Base-by-base conservation (phyloP, 2,329 filamentous ascomycete genomes). In the Penicillium sp. region DNA sequence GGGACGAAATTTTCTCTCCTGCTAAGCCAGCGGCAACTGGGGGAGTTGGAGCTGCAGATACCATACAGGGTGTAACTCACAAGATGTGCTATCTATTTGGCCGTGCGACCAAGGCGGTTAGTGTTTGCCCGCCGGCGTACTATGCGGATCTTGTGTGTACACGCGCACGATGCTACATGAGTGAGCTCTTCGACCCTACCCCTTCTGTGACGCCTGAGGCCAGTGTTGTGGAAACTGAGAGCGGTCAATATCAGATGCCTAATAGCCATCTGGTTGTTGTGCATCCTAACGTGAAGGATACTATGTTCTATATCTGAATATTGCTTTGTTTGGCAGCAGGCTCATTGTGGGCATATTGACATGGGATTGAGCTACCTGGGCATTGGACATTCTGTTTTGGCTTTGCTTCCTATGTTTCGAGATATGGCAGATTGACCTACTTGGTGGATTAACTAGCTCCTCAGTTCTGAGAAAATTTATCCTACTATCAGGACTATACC, bases 121-220 rank as follows among this genome's bases (percentile, higher is more conserved):
- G 89, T 69, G 86, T 96, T 65, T 95, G 90, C 67, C 91, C 92
- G 0, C 91, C 92, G 0, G 92, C 92, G 0, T 96, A 96, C 79
- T 96, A 96, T 42, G 7, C 39, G 39, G 7, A 42, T 42, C 39
- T 42, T 31, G 84, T 94, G 1, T 95, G 91, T 71, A 90, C 91
- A 63, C 84, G 92, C 2, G 89, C 90, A 0, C 17, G 7, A 42
- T 14, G 7, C 14, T 94, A 96, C 71, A 81, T 94, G 1, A 84
- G 85, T 25, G 81, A 85, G 28, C 79, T 85, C 17, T 88, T 90
- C 64, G 39, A 12, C n/a, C 39, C 39, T 6, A 42, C 3, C 39
- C 2, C 39, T 14, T 42, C 39, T 42, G 39, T 14, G 34, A 42
- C 39, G 10, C 39, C 39, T 6, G 39, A 42, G 39, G 5, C 39